phyloP scores from a whole-genome alignment of 2,329 filamentous ascomycete species.

The Apiospora koreana region DNA sequence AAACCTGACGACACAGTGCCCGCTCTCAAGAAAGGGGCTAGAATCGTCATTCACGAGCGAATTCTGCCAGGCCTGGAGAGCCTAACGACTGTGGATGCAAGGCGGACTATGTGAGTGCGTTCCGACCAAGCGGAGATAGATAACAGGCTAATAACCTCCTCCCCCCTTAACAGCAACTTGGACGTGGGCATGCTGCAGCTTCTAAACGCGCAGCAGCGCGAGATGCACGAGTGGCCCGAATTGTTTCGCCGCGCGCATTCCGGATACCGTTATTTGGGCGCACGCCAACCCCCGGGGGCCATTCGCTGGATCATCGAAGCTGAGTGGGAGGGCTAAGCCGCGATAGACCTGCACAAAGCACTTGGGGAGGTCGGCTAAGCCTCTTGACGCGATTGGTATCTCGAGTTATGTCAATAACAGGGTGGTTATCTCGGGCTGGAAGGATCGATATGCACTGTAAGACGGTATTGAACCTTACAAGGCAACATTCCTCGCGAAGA shows the following conservation, averaged over 20 bases:
- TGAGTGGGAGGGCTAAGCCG: conserved; percentile 21
- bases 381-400: too few species aligned
- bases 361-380: too few species aligned
- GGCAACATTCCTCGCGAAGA: too few species aligned
- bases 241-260: conserved; percentile 22
- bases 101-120: background rate
- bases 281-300: conserved; percentile 18
- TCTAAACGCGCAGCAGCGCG: background rate
- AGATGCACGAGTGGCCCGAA: background rate
- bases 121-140: background rate
- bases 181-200: background rate
- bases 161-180: background rate
- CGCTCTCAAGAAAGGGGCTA: background rate
- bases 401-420: too few species aligned
- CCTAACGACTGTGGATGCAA: background rate
- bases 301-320: conserved; percentile 26
- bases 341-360: too few species aligned
- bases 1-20: background rate
- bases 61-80: background rate
- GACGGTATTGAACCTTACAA: too few species aligned
- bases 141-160: background rate
- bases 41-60: background rate
- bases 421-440: too few species aligned
- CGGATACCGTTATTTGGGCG: conserved; percentile 22
- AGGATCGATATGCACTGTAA: too few species aligned